Evolutionary conservation across 768 basidiomycete genomes (phyloP).

Genomic region (Mycena pura): DNA sequence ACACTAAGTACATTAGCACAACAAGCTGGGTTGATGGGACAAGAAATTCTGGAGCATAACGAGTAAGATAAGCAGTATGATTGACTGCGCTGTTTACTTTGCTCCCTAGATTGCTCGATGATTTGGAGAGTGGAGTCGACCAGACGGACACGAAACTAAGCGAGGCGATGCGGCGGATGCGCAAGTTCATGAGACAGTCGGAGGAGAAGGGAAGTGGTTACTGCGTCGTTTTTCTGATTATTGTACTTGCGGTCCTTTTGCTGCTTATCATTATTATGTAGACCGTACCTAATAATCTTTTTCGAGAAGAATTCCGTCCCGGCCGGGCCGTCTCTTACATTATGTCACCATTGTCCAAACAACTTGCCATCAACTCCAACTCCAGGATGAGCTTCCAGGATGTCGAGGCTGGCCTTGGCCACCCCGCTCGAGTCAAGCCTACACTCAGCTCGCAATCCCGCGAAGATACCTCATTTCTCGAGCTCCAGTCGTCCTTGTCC

Average conservation of each 20-base stretch:
- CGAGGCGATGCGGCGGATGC: slow-evolving; percentile 71
- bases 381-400: slow-evolving; percentile 61
- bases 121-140: slow-evolving; percentile 79
- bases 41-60: slow-evolving; percentile 89
- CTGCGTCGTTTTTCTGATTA: slow-evolving; percentile 86
- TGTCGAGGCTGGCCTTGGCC: slow-evolving; percentile 55
- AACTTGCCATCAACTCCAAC: neutral
- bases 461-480: slow-evolving; percentile 78
- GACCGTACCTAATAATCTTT: neutral
- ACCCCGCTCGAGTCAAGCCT: slow-evolving; percentile 42
- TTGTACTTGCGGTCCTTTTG: slow-evolving; percentile 79
- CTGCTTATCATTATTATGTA: slow-evolving; percentile 81
- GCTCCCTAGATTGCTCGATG: slow-evolving; percentile 73
- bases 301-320: no score
- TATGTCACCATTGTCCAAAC: no score
- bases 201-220: slow-evolving; percentile 92
- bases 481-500: slow-evolving; percentile 79
- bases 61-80: slow-evolving; percentile 61
- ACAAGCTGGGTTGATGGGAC: slow-evolving; percentile 94
- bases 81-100: neutral
- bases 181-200: slow-evolving; percentile 83
- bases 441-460: slow-evolving; percentile 47
- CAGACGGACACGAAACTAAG: slow-evolving; percentile 68
- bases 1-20: slow-evolving; percentile 84
- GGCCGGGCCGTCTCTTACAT: no score